phyloP scores from a whole-genome alignment of 208 protist genomes.

The Acanthamoeba lenticulata region DNA sequence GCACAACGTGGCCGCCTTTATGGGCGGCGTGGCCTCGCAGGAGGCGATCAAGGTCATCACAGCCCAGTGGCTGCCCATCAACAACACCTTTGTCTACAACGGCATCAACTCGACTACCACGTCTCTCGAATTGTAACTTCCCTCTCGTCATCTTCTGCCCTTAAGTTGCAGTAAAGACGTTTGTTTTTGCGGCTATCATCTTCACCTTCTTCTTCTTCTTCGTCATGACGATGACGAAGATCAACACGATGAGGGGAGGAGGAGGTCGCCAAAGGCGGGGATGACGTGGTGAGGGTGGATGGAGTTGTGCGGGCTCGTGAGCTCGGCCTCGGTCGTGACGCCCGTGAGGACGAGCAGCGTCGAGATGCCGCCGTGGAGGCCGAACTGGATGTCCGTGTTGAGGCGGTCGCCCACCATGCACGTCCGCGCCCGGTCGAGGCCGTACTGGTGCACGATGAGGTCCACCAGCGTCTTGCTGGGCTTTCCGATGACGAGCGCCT shows the following conservation, averaged over 20 bases:
- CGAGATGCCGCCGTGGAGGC: constrained; percentile 76
- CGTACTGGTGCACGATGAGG: constrained; percentile 77
- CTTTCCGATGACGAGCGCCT: constrained; percentile 83
- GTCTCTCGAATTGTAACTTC: constrained; percentile 18
- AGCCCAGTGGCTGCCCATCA: constrained; percentile 90
- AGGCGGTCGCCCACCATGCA: constrained; percentile 87
- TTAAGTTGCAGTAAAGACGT: neutral
- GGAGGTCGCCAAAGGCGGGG: constrained; percentile 18
- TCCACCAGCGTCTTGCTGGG: constrained; percentile 77
- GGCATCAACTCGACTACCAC: constrained; percentile 85
- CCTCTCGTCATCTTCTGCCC: neutral
- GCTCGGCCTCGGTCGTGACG: constrained; percentile 2
- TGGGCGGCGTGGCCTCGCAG: constrained; percentile 94
- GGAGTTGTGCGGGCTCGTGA: neutral
- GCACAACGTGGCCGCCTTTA: constrained; percentile 91
- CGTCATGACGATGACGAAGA: neutral
- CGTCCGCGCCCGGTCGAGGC: constrained; percentile 3
- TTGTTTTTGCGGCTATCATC: neutral
- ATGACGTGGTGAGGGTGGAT: constrained; percentile 22
- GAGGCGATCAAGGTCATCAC: constrained; percentile 97
- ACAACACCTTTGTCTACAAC: constrained; percentile 93
- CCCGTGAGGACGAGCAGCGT: constrained; percentile 85
- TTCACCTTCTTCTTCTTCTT: neutral
- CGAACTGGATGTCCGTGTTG: constrained; percentile 89
- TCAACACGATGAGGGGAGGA: neutral